Evolutionary conservation across 345 rosid species (phyloP).

Genomic region (Trapa incisa): DNA sequence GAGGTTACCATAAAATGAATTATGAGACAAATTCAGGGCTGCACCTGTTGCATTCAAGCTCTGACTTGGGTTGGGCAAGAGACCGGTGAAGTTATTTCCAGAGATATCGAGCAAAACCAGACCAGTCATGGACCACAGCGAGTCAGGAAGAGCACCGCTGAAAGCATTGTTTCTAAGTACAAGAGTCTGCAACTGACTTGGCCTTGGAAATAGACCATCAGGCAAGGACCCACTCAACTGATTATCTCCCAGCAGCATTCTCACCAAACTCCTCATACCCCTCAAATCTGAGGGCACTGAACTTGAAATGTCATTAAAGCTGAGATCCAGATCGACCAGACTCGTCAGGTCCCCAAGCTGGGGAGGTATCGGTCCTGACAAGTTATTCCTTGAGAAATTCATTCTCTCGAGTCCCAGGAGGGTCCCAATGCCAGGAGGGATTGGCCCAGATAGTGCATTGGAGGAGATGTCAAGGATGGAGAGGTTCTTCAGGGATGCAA

Average conservation of each 20-base stretch:
- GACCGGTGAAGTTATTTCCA: slow-evolving; percentile 63
- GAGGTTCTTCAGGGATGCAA: slow-evolving; percentile 44
- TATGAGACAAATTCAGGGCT: slow-evolving; percentile 50
- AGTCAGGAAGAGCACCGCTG: slow-evolving; percentile 41
- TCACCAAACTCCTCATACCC: slow-evolving; percentile 51
- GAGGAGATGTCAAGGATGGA: slow-evolving; percentile 60
- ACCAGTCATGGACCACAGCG: slow-evolving; percentile 49
- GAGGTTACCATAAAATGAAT: slow-evolving; percentile 64
- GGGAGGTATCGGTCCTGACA: slow-evolving; percentile 56
- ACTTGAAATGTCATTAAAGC: slow-evolving; percentile 57
- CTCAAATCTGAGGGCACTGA: slow-evolving; percentile 45
- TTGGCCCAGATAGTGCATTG: slow-evolving; percentile 48
- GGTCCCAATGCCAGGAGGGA: slow-evolving; percentile 48
- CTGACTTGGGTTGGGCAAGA: slow-evolving; percentile 32
- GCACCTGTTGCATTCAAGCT: slow-evolving; percentile 25
- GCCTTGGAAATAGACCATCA: slow-evolving; percentile 30
- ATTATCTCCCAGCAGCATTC: slow-evolving; percentile 46
- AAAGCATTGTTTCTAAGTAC: slow-evolving; percentile 42
- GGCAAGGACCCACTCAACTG: slow-evolving; percentile 45
- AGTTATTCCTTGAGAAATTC: slow-evolving; percentile 64
- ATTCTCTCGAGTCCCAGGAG: slow-evolving; percentile 42
- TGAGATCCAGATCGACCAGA: slow-evolving; percentile 73
- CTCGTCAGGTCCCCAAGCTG: slow-evolving; percentile 54
- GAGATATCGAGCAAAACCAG: slow-evolving; percentile 58
- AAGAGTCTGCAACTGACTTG: slow-evolving; percentile 48